A percentile compares a stretch with the other conserved stretches of the same genome.
Conservation (phyloP, 805 yeast genomes). For the Barnettozyma californica region DNA sequence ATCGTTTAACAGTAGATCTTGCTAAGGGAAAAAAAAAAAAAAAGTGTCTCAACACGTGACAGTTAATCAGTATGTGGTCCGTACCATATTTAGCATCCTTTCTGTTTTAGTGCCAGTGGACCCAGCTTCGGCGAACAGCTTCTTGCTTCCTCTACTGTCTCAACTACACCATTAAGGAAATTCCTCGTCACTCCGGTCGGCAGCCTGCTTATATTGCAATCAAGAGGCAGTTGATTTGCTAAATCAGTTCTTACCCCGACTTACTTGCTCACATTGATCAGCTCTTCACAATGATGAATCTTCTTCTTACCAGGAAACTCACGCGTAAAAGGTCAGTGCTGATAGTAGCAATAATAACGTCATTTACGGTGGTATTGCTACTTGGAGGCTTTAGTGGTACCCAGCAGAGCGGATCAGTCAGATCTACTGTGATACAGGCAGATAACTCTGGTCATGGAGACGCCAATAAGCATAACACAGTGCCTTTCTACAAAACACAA, state of each 20-base stretch:
- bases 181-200: not conserved
- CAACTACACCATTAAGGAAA: not conserved
- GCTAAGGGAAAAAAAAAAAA: no score
- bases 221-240: not conserved
- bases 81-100: not conserved
- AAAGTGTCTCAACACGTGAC: not conserved
- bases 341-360: constrained; percentile 8
- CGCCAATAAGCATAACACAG: constrained; percentile 14
- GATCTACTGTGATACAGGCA: not conserved
- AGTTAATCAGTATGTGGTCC: not conserved
- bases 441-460: no score
- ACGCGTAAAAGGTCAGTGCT: constrained; percentile 15
- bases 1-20: no score
- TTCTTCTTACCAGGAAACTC: constrained; percentile 10
- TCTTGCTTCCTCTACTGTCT: not conserved
- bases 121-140: not conserved
- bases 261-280: no score
- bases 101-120: not conserved
- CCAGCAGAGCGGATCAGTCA: not conserved
- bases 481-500: constrained; percentile 23
- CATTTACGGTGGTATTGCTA: constrained; percentile 4
- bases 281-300: not conserved
- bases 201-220: no score
- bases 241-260: no score
- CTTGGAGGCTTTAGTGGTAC: not conserved